phyloP scores from a whole-genome alignment of 1,284 basidiomycete genomes.

The Neonothopanus nambi region DNA sequence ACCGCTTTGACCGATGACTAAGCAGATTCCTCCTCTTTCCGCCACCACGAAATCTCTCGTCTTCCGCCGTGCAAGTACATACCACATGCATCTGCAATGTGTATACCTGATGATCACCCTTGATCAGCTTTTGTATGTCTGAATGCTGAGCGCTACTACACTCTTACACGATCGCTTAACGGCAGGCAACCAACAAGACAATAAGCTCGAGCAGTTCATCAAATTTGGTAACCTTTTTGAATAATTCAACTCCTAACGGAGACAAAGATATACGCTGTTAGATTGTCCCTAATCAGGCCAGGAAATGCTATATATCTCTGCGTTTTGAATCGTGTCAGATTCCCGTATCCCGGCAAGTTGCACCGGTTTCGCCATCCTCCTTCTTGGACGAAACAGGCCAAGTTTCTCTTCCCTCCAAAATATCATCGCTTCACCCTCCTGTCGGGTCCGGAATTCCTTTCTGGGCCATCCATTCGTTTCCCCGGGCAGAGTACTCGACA shows the following conservation, averaged over 20 bases:
- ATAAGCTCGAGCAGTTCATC: constrained; percentile 8
- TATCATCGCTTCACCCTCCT: constrained; percentile 1
- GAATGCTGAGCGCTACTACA: no score
- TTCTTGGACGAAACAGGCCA: not conserved
- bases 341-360: no score
- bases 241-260: constrained; percentile 13
- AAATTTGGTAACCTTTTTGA: constrained; percentile 4
- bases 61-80: no score
- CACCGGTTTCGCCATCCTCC: not conserved
- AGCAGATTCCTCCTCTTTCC: no score
- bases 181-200: constrained; percentile 12
- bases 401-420: not conserved
- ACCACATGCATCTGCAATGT: no score
- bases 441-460: constrained; percentile 38
- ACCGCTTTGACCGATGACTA: no score
- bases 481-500: constrained; percentile 14
- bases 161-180: not conserved
- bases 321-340: not conserved
- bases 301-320: constrained; percentile 7
- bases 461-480: constrained; percentile 22
- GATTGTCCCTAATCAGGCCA: not conserved
- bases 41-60: no score
- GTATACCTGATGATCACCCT: no score
- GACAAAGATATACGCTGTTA: not conserved
- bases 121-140: no score